Base-by-base conservation (phyloP, 108 stramenopile species). In the Fistulifera pelliculosa region DNA sequence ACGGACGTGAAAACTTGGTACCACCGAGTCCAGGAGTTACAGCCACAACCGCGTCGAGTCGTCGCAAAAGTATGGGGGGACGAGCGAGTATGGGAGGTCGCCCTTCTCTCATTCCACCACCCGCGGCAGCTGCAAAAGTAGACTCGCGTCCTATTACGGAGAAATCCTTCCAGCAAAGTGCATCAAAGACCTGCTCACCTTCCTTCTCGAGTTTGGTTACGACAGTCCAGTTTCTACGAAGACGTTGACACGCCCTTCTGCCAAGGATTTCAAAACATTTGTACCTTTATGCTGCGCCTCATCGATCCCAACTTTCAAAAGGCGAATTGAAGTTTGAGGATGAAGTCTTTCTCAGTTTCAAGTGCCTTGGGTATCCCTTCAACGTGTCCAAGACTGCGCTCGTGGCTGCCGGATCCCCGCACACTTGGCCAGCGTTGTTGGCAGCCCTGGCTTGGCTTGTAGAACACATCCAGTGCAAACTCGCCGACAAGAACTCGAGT, bases 381-480 rank as follows among this genome's bases (percentile, higher is more conserved):
- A 58, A 79, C 49, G 83, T 98, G 55, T 77, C 75, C 64, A 93
- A 90, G 64, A 90, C 96, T 35, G 77, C 87, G 12, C 74, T 99
- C 31, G 90, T 90, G 7, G 97, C 99, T 15, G 99, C 97, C 42
- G 98, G 99, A 1, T 88, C 94, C 15, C 94, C 96, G 24, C 99
- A 99, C 64, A 96, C 96, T 16, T 99, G 99, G 99, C 97, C 99
- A 5, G 73, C 88, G 26, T 68, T 98, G 12, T 79, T 99, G 47
- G 96, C 95, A 1, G 87, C 94, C 8, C 76, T 98, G 25, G 75
- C 90, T 17, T 99, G 99, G 99, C 62, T 99, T 22, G 73, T 96
- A 22, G 96, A 97, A 63, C 70, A 64, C 18, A 41, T 75, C 39
- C 47, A 49, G 5, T 49, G 54, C 21, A 61, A 58, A 22, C 42